Base-by-base conservation (phyloP, 306 rosid genomes). In the Senna siamea region DNA sequence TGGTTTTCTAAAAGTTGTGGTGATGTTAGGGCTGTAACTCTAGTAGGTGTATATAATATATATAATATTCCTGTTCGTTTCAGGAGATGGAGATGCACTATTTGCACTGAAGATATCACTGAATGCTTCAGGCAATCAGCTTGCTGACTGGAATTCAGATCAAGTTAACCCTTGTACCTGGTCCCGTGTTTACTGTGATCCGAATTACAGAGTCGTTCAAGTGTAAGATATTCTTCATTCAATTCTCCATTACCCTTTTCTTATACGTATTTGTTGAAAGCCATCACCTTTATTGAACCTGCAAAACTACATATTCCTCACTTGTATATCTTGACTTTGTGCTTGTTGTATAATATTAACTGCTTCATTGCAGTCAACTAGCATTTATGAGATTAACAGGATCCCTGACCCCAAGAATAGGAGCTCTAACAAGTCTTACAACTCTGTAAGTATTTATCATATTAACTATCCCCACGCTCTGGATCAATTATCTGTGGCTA, bases 121-220 rank as follows among this genome's bases (percentile, higher is more conserved):
- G 83, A 87, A 86, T 77, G 89, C 86, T 70, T 83, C 98, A 23
- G 8, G 75, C 10, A 63, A 19, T 78, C 92, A 89, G 82, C 98
- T 93, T 82, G 60, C 69, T 58, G 91, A 89, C 80, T 90, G 97
- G 97, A 90, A 86, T 73, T 78, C 28, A 65, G 53, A 86, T 79
- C 90, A 81, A 87, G 97, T 90, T 22, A 86, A 79, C 70, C 98
- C 98, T 20, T 93, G 98, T 78, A 89, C 97, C 59, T 93, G 98
- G 98, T 68, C 93, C 75, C 83, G 72, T 86, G 93, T 93, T 83
- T 79, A 73, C 56, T 93, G 98, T 47, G 85, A 88, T 53, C 12
- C 19, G 41, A 80, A 77, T 72, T 76, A 41, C 67, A 78, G 67
- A 66, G 97, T 93, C 40, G 2, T 61, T 76, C 79, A 89, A 75